These are phyloP conservation scores for Ophiosphaerella herpotricha DNA, from an alignment of 2,329 filamentous ascomycete genomes.

Conservation along the genomic window DNA sequence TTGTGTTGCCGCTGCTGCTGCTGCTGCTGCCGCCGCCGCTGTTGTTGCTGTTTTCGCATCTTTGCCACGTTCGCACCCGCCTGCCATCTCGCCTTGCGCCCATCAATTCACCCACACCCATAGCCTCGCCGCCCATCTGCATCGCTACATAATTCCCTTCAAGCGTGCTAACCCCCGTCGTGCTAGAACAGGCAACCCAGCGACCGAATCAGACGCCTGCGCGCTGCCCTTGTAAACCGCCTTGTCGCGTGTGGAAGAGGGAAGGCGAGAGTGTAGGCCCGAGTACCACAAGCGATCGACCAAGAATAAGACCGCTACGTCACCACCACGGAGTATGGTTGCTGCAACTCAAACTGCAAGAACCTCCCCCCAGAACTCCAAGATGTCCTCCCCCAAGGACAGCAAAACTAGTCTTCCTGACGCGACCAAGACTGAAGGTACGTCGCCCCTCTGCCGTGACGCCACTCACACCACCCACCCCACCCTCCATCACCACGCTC, in stretches of 20 bases:
- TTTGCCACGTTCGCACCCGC: constrained; percentile 26
- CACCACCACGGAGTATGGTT: constrained; percentile 42
- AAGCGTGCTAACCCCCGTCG: constrained; percentile 16
- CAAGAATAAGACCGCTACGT: constrained; percentile 40
- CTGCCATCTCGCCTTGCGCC: constrained; percentile 13
- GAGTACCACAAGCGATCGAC: constrained; percentile 36
- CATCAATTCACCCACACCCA: constrained; percentile 10
- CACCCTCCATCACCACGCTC: not conserved
- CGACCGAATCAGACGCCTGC: constrained; percentile 7
- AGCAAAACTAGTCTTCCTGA: constrained; percentile 39
- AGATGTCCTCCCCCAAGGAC: constrained; percentile 47
- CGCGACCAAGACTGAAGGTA: constrained; percentile 43
- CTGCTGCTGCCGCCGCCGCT: constrained; percentile 4
- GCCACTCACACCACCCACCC: not conserved
- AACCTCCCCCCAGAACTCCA: constrained; percentile 43
- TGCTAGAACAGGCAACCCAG: constrained; percentile 9
- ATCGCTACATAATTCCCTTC: constrained; percentile 3
- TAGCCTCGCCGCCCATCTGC: not conserved
- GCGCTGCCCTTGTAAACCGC: constrained; percentile 17
- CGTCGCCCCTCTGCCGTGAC: constrained; percentile 18
- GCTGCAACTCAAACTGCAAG: constrained; percentile 41
- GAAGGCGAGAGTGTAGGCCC: constrained; percentile 27
- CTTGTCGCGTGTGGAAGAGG: constrained; percentile 28
- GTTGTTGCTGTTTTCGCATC: not conserved
- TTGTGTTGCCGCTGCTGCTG: constrained; percentile 7